These are phyloP conservation scores for Domatiomyces catenatus DNA, from an alignment of 2,329 filamentous ascomycete species.

Conservation along the genomic window DNA sequence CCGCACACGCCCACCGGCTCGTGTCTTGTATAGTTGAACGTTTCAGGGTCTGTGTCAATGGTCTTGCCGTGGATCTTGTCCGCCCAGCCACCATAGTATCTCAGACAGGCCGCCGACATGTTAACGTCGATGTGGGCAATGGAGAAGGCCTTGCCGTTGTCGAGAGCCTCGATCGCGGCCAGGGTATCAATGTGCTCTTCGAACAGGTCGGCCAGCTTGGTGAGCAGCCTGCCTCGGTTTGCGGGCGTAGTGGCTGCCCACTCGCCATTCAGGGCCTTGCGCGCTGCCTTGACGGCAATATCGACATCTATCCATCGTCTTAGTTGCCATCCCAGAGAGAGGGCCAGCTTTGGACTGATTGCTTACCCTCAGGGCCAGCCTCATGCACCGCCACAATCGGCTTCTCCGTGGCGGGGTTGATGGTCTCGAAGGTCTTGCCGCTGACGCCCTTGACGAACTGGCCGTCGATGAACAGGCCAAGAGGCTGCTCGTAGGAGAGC, in stretches of 20 bases:
- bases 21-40: slow-evolving; percentile 68
- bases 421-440: slow-evolving; percentile 80
- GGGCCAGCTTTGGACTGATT: slow-evolving; percentile 29
- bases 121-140: slow-evolving; percentile 54
- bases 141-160: slow-evolving; percentile 29
- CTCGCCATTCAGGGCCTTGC: slow-evolving; percentile 63
- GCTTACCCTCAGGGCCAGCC: slow-evolving; percentile 73
- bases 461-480: slow-evolving; percentile 47
- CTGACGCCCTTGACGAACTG: slow-evolving; percentile 73
- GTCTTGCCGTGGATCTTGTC: slow-evolving; percentile 88
- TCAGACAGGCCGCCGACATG: slow-evolving; percentile 53
- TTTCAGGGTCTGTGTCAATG: slow-evolving; percentile 61
- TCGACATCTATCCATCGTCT: slow-evolving; percentile 32
- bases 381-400: slow-evolving; percentile 70
- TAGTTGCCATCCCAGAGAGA: not conserved
- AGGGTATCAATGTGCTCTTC: slow-evolving; percentile 65
- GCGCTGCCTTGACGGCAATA: slow-evolving; percentile 68
- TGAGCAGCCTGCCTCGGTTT: slow-evolving; percentile 52
- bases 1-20: slow-evolving; percentile 72
- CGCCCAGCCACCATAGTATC: slow-evolving; percentile 81
- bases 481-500: slow-evolving; percentile 28
- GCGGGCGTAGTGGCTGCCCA: slow-evolving; percentile 57
- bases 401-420: slow-evolving; percentile 76
- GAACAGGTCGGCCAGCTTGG: slow-evolving; percentile 63
- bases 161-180: slow-evolving; percentile 69